Base-by-base conservation (phyloP, 1,139 yeast genomes). In the Nematodospora anomalae region DNA sequence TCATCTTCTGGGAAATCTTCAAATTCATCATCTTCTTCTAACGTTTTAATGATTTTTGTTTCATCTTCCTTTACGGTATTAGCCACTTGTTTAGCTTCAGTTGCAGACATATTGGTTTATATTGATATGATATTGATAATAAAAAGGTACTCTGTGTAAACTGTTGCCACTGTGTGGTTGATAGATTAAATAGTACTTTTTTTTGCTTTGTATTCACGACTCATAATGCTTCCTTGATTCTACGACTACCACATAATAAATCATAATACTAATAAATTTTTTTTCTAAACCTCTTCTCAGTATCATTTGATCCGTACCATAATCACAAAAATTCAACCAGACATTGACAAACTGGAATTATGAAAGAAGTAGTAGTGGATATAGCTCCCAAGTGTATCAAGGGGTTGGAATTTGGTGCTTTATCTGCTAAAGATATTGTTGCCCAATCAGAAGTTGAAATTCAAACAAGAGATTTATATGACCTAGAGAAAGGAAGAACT, bases 381-480 rank as follows among this genome's bases (percentile, higher is more conserved):
- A 80, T 81, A 44, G 86, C 95, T 29, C 97, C 97, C 40, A 85
- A 92, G 66, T 76, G 83, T 55, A 92, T 92, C 67, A 78, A 83
- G 55, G 97, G 96, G 28, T 75, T 94, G 40, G 92, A 90, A 60
- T 94, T 94, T 58, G 87, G 96, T 35, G 96, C 96, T 11, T 74
- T 92, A 18, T 83, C 95, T 21, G 88, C 96, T 27, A 79, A 83
- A 49, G 97, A 92, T 54, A 90, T 94, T 50, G 77, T 89, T 34
- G 92, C 94, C 23, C 96, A 90, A 62, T 84, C 96, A 1, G 97
- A 89, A 56, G 96, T 90, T 25, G 97, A 94, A 58, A 88, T 94
- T 42, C 77, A 85, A 33, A 87, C 96, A 11, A 76, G 97, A 52
- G 97, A 92, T 58, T 73, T 94, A 41, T 94, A 89, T 58, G 97